phyloP scores from a whole-genome alignment of 2,329 filamentous ascomycete genomes.

The Cordyceps javanica region DNA sequence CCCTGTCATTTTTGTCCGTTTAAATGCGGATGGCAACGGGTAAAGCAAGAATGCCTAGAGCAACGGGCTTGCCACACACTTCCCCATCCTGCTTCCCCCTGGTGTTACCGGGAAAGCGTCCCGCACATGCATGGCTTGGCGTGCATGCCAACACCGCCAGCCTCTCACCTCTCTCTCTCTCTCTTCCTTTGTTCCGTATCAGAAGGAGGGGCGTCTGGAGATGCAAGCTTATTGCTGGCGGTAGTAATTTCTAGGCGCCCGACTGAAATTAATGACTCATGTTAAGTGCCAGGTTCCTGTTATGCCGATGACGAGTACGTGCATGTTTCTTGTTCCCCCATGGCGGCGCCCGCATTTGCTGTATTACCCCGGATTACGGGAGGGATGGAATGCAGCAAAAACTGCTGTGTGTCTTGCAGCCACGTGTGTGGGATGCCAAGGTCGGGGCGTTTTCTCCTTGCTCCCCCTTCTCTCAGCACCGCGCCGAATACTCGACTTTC shows the following conservation, averaged over 20 bases:
- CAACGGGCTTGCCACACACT: background rate
- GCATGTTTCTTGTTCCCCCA: background rate
- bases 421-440: background rate
- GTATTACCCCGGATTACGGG: background rate
- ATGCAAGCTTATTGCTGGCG: background rate
- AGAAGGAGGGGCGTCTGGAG: background rate
- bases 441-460: background rate
- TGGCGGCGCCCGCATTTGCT: no score
- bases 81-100: background rate
- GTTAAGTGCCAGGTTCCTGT: background rate
- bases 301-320: background rate
- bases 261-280: background rate
- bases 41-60: background rate
- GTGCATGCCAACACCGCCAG: background rate
- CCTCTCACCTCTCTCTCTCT: no score
- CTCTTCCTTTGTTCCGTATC: background rate
- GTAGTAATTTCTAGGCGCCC: background rate
- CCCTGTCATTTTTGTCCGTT: background rate
- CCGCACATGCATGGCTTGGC: conserved; percentile 4
- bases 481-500: no score
- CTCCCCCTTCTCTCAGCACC: no score
- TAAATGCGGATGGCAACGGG: conserved; percentile 8
- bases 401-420: background rate
- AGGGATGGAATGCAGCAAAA: background rate
- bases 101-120: background rate